Percentiles rank a stretch among this genome's conserved stretches.
Evolutionary conservation across 139 green algal genomes (phyloP).

Genomic region (Micromonas commoda): DNA sequence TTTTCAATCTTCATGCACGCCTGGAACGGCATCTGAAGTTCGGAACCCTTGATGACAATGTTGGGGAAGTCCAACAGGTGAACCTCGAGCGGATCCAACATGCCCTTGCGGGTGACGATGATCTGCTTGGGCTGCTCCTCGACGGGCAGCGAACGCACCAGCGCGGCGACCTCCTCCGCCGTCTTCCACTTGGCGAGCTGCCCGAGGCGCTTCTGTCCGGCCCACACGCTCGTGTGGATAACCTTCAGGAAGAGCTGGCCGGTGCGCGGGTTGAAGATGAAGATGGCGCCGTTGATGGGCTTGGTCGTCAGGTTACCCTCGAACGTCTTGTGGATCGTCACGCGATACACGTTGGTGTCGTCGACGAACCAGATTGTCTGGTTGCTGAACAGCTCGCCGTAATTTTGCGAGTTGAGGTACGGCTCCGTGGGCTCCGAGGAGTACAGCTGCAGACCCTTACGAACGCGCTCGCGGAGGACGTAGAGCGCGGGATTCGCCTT

Average conservation of each 20-base stretch:
- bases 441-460: constrained; percentile 98
- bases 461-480: constrained; percentile 94
- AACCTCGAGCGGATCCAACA: constrained; percentile 98
- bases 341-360: constrained; percentile 99
- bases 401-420: constrained; percentile 96
- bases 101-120: constrained; percentile 97
- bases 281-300: constrained; percentile 98
- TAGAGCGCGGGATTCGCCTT: constrained; percentile 98
- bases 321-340: constrained; percentile 99
- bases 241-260: constrained; percentile 95
- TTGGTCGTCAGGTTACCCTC: constrained; percentile 98
- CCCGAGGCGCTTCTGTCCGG: constrained; percentile 95
- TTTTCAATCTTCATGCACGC: constrained; percentile 97
- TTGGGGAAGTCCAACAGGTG: constrained; percentile 99
- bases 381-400: constrained; percentile 96
- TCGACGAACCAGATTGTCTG: constrained; percentile 99
- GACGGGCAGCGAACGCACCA: constrained; percentile 90
- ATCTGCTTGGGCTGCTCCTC: constrained; percentile 99
- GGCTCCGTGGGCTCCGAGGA: constrained; percentile 96
- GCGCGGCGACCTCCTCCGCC: constrained; percentile 92
- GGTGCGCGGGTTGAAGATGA: constrained; percentile 99
- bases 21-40: constrained; percentile 99
- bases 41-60: constrained; percentile 98
- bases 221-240: constrained; percentile 97
- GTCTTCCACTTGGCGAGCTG: constrained; percentile 99